Conservation (phyloP, 257 asterid genomes). For the Lantana camara region DNA sequence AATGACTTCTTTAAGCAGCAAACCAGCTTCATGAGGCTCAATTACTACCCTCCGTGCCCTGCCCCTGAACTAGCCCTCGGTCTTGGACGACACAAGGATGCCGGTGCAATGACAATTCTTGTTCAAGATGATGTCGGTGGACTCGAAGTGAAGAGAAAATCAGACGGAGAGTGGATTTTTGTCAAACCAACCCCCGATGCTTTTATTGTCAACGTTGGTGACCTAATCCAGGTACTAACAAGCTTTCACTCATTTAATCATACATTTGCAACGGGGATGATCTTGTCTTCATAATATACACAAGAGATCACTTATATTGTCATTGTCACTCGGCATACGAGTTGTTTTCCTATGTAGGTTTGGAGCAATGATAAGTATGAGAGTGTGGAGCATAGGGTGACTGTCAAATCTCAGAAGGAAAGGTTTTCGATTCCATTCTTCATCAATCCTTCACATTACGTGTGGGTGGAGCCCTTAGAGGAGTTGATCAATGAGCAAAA, state of each 20-base stretch:
- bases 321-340: neutral
- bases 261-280: neutral
- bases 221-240: constrained; percentile 58
- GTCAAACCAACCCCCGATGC: constrained; percentile 72
- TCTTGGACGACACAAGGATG: constrained; percentile 76
- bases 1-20: constrained; percentile 53
- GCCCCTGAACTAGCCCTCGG: constrained; percentile 76
- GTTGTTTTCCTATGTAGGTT: constrained; percentile 34
- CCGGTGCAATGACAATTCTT: constrained; percentile 58
- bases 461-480: constrained; percentile 61
- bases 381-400: constrained; percentile 81
- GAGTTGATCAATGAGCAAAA: constrained; percentile 44
- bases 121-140: constrained; percentile 79
- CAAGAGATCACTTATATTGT: no score
- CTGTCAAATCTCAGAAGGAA: constrained; percentile 54
- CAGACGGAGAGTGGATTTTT: constrained; percentile 73
- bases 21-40: constrained; percentile 63
- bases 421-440: constrained; percentile 72
- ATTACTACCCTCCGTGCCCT: constrained; percentile 75
- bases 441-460: constrained; percentile 56
- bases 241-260: neutral
- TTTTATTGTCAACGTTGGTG: constrained; percentile 69
- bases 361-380: constrained; percentile 79
- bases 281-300: no score
- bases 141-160: constrained; percentile 68